Percentiles rank a stretch among this genome's conserved stretches.
Evolutionary conservation across 257 asterid genomes (phyloP).

Genomic region (Voacanga thouarsii): DNA sequence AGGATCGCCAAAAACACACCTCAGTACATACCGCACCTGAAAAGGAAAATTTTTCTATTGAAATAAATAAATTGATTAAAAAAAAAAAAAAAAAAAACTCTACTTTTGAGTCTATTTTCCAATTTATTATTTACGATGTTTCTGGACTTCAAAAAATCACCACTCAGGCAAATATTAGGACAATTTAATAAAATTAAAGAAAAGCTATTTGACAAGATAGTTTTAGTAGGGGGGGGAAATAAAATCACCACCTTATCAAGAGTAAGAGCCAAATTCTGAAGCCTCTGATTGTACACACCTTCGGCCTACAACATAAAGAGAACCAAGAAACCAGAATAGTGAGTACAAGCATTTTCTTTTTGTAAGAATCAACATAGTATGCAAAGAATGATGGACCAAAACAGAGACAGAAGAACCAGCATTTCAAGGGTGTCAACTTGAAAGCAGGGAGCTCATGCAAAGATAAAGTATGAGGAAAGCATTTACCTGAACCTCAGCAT

Average conservation of each 20-base stretch:
- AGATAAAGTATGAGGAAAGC: constrained; percentile 1
- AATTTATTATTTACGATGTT: not conserved
- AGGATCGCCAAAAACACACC: constrained; percentile 92
- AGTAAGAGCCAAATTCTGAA: constrained; percentile 96
- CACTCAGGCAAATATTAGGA: not conserved
- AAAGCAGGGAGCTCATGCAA: not conserved
- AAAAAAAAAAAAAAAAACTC: not conserved
- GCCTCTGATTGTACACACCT: constrained; percentile 96
- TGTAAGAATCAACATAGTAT: not conserved
- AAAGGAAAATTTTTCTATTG: not conserved
- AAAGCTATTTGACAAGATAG: not conserved
- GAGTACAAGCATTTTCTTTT: not conserved
- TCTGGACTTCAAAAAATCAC: not conserved
- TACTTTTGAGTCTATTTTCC: not conserved
- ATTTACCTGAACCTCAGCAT: constrained; percentile 93
- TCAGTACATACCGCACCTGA: constrained; percentile 96
- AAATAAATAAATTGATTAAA: not conserved
- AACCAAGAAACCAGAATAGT: constrained; percentile 4
- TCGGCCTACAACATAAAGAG: constrained; percentile 64
- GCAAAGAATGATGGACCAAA: not conserved
- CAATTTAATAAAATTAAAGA: not conserved
- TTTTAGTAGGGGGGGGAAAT: not conserved
- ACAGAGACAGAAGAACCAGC: not conserved
- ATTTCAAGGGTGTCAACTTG: not conserved
- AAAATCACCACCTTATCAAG: constrained; percentile 70